Percentiles rank a stretch among this genome's conserved stretches.
phyloP scores from a whole-genome alignment of 768 basidiomycete species.

The Lactifluus rugatus region DNA sequence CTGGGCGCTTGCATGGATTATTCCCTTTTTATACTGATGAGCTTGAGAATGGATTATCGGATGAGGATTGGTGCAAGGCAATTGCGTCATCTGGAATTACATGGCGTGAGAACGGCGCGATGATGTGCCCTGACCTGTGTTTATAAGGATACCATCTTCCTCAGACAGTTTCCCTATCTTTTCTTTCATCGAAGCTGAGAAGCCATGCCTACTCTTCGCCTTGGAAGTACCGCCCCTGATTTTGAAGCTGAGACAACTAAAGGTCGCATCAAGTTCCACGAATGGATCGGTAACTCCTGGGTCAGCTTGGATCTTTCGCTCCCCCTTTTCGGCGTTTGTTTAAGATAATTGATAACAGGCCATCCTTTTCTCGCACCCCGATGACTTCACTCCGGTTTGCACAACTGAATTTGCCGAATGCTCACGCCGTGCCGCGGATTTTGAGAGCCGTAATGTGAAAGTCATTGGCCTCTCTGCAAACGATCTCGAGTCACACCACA shows the following conservation, averaged over 20 bases:
- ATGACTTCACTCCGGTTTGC: conserved; percentile 88
- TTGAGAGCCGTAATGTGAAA: conserved; percentile 81
- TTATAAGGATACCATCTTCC: background rate
- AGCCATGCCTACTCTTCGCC: conserved; percentile 46
- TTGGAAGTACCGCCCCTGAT: conserved; percentile 84
- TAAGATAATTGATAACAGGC: conserved; percentile 34
- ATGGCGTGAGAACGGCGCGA: conserved; percentile 58
- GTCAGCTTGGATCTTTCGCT: conserved; percentile 27
- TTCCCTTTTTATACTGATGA: background rate
- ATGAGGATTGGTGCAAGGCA: background rate
- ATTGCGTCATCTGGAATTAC: conserved; percentile 5
- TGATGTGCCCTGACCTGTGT: conserved; percentile 22
- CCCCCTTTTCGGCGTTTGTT: background rate
- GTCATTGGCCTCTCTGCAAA: conserved; percentile 93
- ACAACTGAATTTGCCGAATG: conserved; percentile 98
- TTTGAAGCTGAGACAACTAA: conserved; percentile 85
- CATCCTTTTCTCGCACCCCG: conserved; percentile 91
- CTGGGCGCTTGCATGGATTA: background rate
- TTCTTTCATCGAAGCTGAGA: background rate
- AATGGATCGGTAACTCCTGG: conserved; percentile 88
- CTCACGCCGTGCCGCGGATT: conserved; percentile 77
- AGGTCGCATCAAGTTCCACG: conserved; percentile 85
- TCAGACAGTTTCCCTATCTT: background rate
- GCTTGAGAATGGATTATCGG: too few species aligned
- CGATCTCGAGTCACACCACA: conserved; percentile 69